Evolutionary conservation across 179 eudicot species (phyloP).

Genomic region (Actinidia arguta): DNA sequence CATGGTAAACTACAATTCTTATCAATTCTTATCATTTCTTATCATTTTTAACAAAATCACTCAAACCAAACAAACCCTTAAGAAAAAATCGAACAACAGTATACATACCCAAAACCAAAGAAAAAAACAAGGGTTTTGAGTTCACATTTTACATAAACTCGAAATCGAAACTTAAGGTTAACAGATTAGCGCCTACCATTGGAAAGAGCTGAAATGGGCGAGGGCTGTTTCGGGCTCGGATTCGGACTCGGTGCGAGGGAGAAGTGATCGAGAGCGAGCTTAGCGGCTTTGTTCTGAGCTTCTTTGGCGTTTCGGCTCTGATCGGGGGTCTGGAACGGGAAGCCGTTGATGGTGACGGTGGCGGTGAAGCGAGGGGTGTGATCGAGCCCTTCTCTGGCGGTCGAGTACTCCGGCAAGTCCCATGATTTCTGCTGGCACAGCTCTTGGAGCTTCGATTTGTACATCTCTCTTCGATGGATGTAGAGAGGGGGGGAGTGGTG

Average conservation of each 20-base stretch:
- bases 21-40: too few species aligned
- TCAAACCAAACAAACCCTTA: too few species aligned
- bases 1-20: too few species aligned
- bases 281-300: conserved; percentile 41
- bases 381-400: conserved; percentile 35
- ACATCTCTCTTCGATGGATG: conserved; percentile 21
- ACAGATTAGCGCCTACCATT: neutral
- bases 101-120: neutral
- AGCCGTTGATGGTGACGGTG: conserved; percentile 34
- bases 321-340: conserved; percentile 22
- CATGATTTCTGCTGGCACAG: conserved; percentile 38
- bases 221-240: neutral
- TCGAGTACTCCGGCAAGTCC: conserved; percentile 34
- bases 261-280: conserved; percentile 29
- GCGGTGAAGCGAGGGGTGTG: conserved; percentile 41
- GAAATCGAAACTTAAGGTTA: neutral
- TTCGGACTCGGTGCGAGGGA: neutral
- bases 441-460: conserved; percentile 39
- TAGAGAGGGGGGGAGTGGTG: neutral
- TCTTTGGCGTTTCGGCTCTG: conserved; percentile 33
- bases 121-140: neutral
- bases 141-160: neutral
- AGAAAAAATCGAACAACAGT: neutral
- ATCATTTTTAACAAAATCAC: too few species aligned
- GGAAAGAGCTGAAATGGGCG: neutral